Percentiles rank a stretch among this genome's conserved stretches.
phyloP scores from a whole-genome alignment of 2,329 filamentous ascomycete species.

The Dactylellina haptotyla region DNA sequence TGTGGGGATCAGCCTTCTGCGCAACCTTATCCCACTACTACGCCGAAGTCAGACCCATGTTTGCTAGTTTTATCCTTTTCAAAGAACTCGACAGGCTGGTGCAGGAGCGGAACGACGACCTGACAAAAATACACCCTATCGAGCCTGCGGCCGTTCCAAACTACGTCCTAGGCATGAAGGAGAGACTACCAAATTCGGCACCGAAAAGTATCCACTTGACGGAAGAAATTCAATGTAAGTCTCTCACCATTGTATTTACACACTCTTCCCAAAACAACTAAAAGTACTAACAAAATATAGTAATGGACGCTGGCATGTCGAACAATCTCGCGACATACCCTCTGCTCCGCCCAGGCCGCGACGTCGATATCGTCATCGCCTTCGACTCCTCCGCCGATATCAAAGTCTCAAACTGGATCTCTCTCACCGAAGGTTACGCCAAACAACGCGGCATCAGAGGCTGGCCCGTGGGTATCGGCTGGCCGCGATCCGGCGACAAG shows the following conservation, averaged over 20 bases:
- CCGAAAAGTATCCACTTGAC: slow-evolving; percentile 78
- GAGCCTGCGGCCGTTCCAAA: slow-evolving; percentile 92
- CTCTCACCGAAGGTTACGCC: slow-evolving; percentile 91
- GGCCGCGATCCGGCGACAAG: slow-evolving; percentile 75
- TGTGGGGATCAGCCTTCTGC: slow-evolving; percentile 98
- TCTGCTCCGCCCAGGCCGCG: slow-evolving; percentile 83
- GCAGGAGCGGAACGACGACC: slow-evolving; percentile 80
- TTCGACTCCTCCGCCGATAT: slow-evolving; percentile 96
- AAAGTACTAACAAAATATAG: neutral
- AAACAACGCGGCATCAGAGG: slow-evolving; percentile 88
- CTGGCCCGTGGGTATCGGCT: slow-evolving; percentile 94
- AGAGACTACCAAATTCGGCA: slow-evolving; percentile 77
- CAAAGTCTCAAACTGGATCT: slow-evolving; percentile 94
- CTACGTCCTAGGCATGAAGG: slow-evolving; percentile 83
- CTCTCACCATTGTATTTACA: slow-evolving; percentile 63
- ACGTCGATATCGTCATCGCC: slow-evolving; percentile 88
- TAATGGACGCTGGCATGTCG: slow-evolving; percentile 88
- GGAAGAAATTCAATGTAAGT: slow-evolving; percentile 60
- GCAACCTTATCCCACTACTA: slow-evolving; percentile 97
- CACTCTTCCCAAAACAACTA: neutral
- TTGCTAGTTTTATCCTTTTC: slow-evolving; percentile 79
- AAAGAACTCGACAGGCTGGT: slow-evolving; percentile 82
- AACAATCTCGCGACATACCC: slow-evolving; percentile 98
- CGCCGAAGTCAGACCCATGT: slow-evolving; percentile 84
- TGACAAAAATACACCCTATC: slow-evolving; percentile 93